Base-by-base conservation (phyloP, 345 rosid species). In the Mallotus nudiflorus region DNA sequence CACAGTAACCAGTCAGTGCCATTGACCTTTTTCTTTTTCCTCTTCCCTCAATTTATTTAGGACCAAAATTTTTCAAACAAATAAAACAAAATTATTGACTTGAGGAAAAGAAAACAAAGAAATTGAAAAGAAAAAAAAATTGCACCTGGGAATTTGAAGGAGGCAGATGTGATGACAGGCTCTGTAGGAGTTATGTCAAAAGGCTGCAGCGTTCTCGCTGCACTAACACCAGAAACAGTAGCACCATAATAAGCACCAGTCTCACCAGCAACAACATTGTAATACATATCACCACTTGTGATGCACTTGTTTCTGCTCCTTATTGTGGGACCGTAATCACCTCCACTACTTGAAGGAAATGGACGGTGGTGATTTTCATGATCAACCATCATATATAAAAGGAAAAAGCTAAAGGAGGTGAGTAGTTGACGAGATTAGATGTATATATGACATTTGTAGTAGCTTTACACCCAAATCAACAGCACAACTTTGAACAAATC, bases 131-230 rank as follows among this genome's bases (percentile, higher is more conserved):
- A 15, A 48, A 29, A 4, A 25, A 0, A 37, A 35, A 10, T 11
- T 33, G 6, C 50, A 81, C 84, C 82, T 69, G 87, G 78, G 66
- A 79, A 73, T 81, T 68, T 80, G 82, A 80, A 69, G 66, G 70
- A 46, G 42, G 37, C 6, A 33, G 37, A 3, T 6, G 75, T 27
- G n/a, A 37, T 20, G 40, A 73, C 13, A 18, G 48, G 24, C 44
- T 62, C n/a, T 65, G 69, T 1, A 1, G 56, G 12, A 8, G 74
- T 64, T 24, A 57, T 65, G 73, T 69, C 72, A 77, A 77, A 83
- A 77, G 80, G 81, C 75, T 77, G 85, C 73, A 67, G 5, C 19
- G 53, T 37, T 31, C 37, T 33, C 6, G 37, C 37, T 2, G 37
- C 37, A 33, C 37, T 33, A 2, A 33, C 37, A 33, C 37, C 6